Conservation (phyloP, 371 early-diverging fungal genomes). For the Gilbertella persicaria region DNA sequence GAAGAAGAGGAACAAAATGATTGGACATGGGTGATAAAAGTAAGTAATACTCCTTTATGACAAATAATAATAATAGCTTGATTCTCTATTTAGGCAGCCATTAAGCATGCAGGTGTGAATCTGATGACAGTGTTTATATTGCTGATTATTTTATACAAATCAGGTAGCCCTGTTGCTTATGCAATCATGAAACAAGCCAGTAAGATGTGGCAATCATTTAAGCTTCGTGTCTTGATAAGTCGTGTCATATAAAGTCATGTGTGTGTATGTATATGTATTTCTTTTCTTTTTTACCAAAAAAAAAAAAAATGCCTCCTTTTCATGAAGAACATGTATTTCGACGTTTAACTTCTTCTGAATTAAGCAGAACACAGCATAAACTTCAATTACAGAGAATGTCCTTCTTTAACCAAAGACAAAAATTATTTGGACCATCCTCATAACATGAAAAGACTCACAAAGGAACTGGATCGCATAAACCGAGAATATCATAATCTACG, state of each 20-base stretch:
- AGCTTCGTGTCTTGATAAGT: slow-evolving; percentile 14
- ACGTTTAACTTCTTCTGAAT: not conserved
- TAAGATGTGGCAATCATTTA: slow-evolving; percentile 21
- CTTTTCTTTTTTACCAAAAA: not conserved
- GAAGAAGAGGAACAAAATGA: slow-evolving; percentile 17
- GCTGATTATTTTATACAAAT: slow-evolving; percentile 36
- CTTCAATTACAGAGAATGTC: slow-evolving; percentile 51
- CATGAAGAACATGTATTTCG: slow-evolving; percentile 12
- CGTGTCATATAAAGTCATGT: slow-evolving; percentile 11
- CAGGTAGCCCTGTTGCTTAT: slow-evolving; percentile 37
- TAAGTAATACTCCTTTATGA: slow-evolving; percentile 2
- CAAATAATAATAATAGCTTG: not conserved
- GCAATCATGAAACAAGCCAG: slow-evolving; percentile 27
- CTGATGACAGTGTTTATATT: slow-evolving; percentile 34
- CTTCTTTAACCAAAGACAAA: slow-evolving; percentile 52
- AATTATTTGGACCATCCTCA: slow-evolving; percentile 52
- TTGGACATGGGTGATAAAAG: slow-evolving; percentile 46
- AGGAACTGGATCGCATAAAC: slow-evolving; percentile 55
- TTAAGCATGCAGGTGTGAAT: slow-evolving; percentile 44
- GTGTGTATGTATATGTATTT: not conserved
- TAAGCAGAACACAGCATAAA: slow-evolving; percentile 54
- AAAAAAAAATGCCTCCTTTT: slow-evolving; percentile 7
- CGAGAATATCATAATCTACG: slow-evolving; percentile 47
- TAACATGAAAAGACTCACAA: slow-evolving; percentile 56
- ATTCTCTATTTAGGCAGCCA: slow-evolving; percentile 29